Base-by-base conservation (phyloP, 352 stramenopile genomes). In the Globisporangium megalacanthum region DNA sequence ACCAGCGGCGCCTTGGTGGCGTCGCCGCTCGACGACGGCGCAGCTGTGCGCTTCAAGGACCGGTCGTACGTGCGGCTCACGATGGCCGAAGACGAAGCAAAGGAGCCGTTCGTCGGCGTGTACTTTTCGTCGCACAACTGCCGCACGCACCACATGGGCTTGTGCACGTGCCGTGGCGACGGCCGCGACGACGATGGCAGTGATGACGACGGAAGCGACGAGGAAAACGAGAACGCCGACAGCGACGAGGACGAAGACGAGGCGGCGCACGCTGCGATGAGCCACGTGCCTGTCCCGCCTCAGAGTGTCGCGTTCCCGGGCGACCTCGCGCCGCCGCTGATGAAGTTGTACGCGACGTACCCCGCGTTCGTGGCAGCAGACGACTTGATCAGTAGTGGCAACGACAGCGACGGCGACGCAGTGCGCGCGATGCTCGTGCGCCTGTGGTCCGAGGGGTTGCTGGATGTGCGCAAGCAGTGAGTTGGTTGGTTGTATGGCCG, bases 391-490 rank as follows among this genome's bases (percentile, higher is more conserved):
- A 60, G 72, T 36, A 55, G 52, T 31, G 59, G 53, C 8, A 69
- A 62, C 13, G 76, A 89, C 45, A 54, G 75, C 22, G 61, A 74
- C 45, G 56, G 56, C 31, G 79, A 89, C 54, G 85, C 73, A 4
- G 68, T 92, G 33, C 79, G 83, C 19, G 85, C 80, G 20, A 91
- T 95, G 79, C 62, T 95, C 10, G 58, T 93, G n/a, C 83, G 83
- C 3, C 61, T 95, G 47, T 91, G 83, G 79, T 83, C 79, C 11
- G 83, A 93, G 54, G 72, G 74, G 15, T 62, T 95, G 42, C 56
- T 93, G 49, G 64, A 79, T 10, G 56, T 77, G 51, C 55, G 57
- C 0, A 64, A 61, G n/a, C 42, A 64, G 25, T 58, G 44, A 51
- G 35, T 22, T 41, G 14, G 35, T 22, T 41, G 14, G 19, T 20